A percentile compares a stretch with the other conserved stretches of the same genome.
Conservation (phyloP, 1,139 yeast genomes). For the Nakaseomyces bracarensis region DNA sequence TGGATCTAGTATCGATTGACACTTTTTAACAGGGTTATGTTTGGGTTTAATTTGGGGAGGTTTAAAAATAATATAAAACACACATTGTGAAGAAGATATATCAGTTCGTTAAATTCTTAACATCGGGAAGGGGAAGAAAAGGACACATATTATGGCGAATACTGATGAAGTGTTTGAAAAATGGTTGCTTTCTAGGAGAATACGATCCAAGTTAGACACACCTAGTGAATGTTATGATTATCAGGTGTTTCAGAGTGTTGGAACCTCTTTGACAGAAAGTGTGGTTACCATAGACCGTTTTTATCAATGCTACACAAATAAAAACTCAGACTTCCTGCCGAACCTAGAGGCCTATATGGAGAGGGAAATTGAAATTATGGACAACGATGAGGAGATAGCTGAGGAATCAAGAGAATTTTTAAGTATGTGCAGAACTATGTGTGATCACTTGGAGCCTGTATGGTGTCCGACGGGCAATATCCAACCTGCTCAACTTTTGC, state of each 20-base stretch:
- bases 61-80: too few relatives aligned
- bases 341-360: not conserved
- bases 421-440: constrained; percentile 4
- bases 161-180: constrained; percentile 5
- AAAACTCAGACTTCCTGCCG: constrained; percentile 2
- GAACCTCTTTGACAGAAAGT: constrained; percentile 4
- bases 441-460: constrained; percentile 21
- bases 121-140: too few relatives aligned
- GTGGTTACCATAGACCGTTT: constrained; percentile 4
- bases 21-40: too few relatives aligned
- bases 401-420: constrained; percentile 5
- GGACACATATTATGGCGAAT: too few relatives aligned
- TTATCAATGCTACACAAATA: constrained; percentile 5
- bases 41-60: too few relatives aligned
- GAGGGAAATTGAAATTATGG: not conserved
- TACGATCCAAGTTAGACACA: constrained; percentile 3
- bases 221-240: constrained; percentile 6
- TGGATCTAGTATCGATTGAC: too few relatives aligned
- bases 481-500: constrained; percentile 19
- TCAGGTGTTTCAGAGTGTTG: constrained; percentile 6
- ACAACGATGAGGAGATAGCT: not conserved
- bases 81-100: not conserved
- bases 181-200: constrained; percentile 10
- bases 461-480: constrained; percentile 17
- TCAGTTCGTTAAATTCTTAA: not conserved